Base-by-base conservation (phyloP, 2,329 filamentous ascomycete species). In the Arthrobotrys iridis region DNA sequence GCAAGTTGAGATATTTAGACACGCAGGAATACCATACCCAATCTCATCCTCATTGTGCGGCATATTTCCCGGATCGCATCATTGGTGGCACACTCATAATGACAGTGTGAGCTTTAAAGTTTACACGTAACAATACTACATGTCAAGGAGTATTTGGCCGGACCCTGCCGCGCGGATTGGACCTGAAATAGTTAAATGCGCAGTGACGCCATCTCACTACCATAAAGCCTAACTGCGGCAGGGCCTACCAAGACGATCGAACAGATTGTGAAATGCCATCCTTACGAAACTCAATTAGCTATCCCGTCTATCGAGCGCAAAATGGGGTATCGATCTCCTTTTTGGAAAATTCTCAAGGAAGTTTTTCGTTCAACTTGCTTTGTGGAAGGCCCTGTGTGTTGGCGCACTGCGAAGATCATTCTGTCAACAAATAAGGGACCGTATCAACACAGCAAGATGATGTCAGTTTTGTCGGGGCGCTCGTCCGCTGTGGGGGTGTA, bases 371-470 rank as follows among this genome's bases (percentile, higher is more conserved):
- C 15, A 52, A 52, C 28, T 13, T 35, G 48, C 4, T 22, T 20
- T 35, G 8, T 2, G 48, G 7, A 11, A 35, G 2, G 26, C 7
- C 35, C 26, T 33, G n/a, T 22, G 48, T 35, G 48, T 52, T 35
- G 48, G 48, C 28, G 15, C n/a, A 20, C 28, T 20, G 1, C 22
- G 26, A 35, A 52, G 48, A 52, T 35, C 48, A 20, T 52, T 33
- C 0, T 33, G 22, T 22, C 26, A 28, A 8, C 48, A 8, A 35
- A 52, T 52, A 11, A 11, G 15, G 20, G n/a, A 10, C 22, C 20
- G 24, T 22, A 60, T 60, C 57, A 48, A 33, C 58, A 48, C 26
- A 15, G 50, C 50, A 30, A 15, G n/a, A 62, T 62, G 58, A 48
- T 62, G 58, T 48, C 58, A 62, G 33, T 30, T 30, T 28, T 3